phyloP scores from a whole-genome alignment of 2,329 filamentous ascomycete species.

The Podosphaera fusca region DNA sequence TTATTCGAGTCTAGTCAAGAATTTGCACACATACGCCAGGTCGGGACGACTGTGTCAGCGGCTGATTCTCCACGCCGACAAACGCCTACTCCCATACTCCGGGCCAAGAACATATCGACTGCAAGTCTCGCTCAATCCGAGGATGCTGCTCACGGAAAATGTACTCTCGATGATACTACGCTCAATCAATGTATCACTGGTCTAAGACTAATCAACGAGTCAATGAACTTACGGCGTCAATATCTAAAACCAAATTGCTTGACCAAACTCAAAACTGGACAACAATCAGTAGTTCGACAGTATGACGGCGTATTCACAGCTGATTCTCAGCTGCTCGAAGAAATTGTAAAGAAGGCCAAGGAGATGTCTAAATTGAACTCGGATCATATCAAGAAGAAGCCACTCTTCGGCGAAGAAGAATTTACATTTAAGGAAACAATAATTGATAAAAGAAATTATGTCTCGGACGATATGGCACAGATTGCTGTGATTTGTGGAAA shows the following conservation, averaged over 20 bases:
- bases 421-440: conserved; percentile 44
- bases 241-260: conserved; percentile 25
- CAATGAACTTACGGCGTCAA: conserved; percentile 19
- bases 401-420: conserved; percentile 35
- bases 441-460: conserved; percentile 26
- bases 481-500: conserved; percentile 45
- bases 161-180: conserved; percentile 27
- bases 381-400: conserved; percentile 10
- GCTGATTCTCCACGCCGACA: conserved; percentile 11
- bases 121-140: conserved; percentile 15
- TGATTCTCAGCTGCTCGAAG: conserved; percentile 12
- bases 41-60: conserved; percentile 5
- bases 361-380: conserved; percentile 7
- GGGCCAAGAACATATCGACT: conserved; percentile 15
- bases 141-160: conserved; percentile 15
- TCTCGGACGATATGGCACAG: conserved; percentile 35
- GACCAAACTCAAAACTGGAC: conserved; percentile 19
- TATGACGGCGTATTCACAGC: conserved; percentile 28
- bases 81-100: conserved; percentile 14
- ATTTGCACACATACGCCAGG: conserved; percentile 4
- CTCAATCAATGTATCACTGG: conserved; percentile 34
- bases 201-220: conserved; percentile 31
- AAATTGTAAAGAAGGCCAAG: conserved; percentile 12
- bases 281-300: conserved; percentile 41
- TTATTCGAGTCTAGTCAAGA: not conserved